Conservation (phyloP, 108 stramenopile species). For the Cyclotella choctawhatcheeana region DNA sequence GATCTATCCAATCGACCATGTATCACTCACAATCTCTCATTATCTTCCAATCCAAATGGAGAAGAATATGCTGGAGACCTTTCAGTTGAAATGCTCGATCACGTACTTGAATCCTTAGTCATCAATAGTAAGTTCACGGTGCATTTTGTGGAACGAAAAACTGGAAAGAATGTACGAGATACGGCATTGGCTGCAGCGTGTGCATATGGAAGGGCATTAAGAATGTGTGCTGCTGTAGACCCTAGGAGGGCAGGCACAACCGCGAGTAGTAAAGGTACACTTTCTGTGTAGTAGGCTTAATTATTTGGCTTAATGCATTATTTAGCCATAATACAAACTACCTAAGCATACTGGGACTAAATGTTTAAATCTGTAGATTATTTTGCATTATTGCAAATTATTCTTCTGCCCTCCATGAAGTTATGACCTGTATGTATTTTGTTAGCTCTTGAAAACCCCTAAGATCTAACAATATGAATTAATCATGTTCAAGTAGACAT, state of each 20-base stretch:
- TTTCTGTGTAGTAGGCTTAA: slow-evolving; percentile 87
- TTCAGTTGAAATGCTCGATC: slow-evolving; percentile 93
- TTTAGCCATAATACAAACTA: too few relatives aligned
- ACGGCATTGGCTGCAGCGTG: slow-evolving; percentile 62
- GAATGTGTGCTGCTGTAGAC: slow-evolving; percentile 81
- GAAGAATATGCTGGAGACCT: slow-evolving; percentile 61
- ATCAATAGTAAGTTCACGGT: slow-evolving; percentile 89
- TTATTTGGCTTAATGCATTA: too few relatives aligned
- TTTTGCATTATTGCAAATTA: too few relatives aligned
- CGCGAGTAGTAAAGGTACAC: slow-evolving; percentile 87
- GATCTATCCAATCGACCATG: slow-evolving; percentile 88
- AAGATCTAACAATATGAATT: too few relatives aligned
- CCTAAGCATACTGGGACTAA: too few relatives aligned
- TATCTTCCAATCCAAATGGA: slow-evolving; percentile 37
- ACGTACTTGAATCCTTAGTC: slow-evolving; percentile 89
- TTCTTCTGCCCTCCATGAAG: too few relatives aligned
- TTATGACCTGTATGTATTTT: too few relatives aligned
- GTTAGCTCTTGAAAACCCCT: too few relatives aligned
- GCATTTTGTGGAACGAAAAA: slow-evolving; percentile 75
- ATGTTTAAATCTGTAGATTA: too few relatives aligned
- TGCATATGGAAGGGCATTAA: slow-evolving; percentile 75
- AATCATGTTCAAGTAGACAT: too few relatives aligned
- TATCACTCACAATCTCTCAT: slow-evolving; percentile 67
- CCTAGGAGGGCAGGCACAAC: slow-evolving; percentile 76
- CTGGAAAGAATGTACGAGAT: slow-evolving; percentile 43